Evolutionary conservation across 2,329 filamentous ascomycete species (phyloP).

Genomic region (Aspergillus niger): DNA sequence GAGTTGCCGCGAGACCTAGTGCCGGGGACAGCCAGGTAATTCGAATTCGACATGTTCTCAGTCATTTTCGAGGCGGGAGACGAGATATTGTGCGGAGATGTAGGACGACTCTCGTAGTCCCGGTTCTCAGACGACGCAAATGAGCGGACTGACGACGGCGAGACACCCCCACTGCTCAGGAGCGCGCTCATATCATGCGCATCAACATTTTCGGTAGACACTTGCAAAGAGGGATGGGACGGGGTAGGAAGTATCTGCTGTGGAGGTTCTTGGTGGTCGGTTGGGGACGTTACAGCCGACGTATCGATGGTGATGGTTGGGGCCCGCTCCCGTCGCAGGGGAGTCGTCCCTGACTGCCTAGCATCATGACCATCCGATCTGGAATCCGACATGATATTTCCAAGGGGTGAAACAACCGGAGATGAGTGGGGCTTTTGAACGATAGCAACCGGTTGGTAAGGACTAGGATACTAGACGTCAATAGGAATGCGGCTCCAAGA

Average conservation of each 20-base stretch:
- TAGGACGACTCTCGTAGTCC: constrained; percentile 59
- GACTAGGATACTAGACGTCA: constrained; percentile 22
- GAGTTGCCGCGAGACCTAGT: constrained; percentile 66
- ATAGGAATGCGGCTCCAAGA: constrained; percentile 25
- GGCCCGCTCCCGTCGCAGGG: constrained; percentile 46
- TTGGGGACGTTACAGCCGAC: constrained; percentile 51
- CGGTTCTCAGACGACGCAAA: constrained; percentile 61
- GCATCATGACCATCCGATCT: constrained; percentile 30
- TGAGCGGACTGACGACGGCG: constrained; percentile 55
- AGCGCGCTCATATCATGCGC: constrained; percentile 32
- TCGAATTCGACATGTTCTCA: constrained; percentile 52
- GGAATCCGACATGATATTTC: constrained; percentile 36
- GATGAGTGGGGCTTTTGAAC: constrained; percentile 14
- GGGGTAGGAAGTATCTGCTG: constrained; percentile 39
- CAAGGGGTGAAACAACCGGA: constrained; percentile 12
- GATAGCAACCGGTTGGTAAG: constrained; percentile 10
- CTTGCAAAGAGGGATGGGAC: constrained; percentile 39
- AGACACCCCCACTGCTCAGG: constrained; percentile 35
- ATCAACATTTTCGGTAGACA: constrained; percentile 41
- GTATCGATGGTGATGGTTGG: constrained; percentile 62
- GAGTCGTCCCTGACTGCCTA: constrained; percentile 29
- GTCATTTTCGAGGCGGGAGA: constrained; percentile 59
- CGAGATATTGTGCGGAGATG: constrained; percentile 68
- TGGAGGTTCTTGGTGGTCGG: constrained; percentile 37
- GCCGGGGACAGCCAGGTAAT: constrained; percentile 65